Evolutionary conservation across 352 stramenopile species (phyloP).

Genomic region (Salisapilia sapeloensis): DNA sequence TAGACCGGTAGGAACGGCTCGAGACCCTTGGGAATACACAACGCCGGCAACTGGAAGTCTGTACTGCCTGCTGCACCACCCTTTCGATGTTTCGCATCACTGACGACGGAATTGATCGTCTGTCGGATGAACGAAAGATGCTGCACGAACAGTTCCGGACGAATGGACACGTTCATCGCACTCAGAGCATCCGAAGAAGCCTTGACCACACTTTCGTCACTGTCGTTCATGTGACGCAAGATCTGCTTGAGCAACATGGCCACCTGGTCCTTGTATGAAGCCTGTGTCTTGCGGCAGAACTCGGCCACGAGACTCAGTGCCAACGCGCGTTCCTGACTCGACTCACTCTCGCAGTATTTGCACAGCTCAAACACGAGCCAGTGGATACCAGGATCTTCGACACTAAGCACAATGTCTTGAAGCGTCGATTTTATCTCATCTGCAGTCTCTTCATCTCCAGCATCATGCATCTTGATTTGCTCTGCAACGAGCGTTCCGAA

Average conservation of each 20-base stretch:
- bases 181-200: slow-evolving; percentile 80
- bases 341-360: slow-evolving; percentile 88
- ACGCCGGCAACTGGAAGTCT: slow-evolving; percentile 60
- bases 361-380: slow-evolving; percentile 91
- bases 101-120: slow-evolving; percentile 94
- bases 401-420: slow-evolving; percentile 56
- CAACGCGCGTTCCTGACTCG: slow-evolving; percentile 68
- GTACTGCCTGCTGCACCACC: slow-evolving; percentile 58
- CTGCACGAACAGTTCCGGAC: slow-evolving; percentile 86
- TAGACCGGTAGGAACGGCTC: slow-evolving; percentile 96
- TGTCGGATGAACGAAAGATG: slow-evolving; percentile 96
- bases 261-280: slow-evolving; percentile 89
- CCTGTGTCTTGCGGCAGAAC: slow-evolving; percentile 74
- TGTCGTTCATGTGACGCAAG: slow-evolving; percentile 92
- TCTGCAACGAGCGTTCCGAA: slow-evolving; percentile 73
- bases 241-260: slow-evolving; percentile 93
- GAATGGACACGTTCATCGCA: slow-evolving; percentile 83
- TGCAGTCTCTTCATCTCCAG: slow-evolving; percentile 20
- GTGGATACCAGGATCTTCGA: slow-evolving; percentile 85
- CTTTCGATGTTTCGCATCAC: slow-evolving; percentile 89
- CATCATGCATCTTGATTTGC: slow-evolving; percentile 28
- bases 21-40: slow-evolving; percentile 79
- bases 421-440: slow-evolving; percentile 60
- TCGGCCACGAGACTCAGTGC: slow-evolving; percentile 84
- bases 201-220: slow-evolving; percentile 77